Evolutionary conservation across 345 rosid species (phyloP).

Genomic region (Lumnitzera littorea): DNA sequence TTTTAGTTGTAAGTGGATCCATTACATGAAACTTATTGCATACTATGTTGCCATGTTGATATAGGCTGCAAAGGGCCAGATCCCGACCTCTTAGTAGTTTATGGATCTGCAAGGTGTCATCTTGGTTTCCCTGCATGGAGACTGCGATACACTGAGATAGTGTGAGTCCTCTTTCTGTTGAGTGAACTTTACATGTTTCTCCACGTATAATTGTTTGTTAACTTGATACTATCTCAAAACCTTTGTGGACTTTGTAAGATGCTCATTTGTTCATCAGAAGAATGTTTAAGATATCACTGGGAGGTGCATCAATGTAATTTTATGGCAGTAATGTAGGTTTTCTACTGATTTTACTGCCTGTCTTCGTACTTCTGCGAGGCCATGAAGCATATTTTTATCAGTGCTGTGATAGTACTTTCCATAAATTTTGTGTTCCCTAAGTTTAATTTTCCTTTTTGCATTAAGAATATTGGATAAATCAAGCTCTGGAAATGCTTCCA

Average conservation of each 20-base stretch:
- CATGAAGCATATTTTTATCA: no score
- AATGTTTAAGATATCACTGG: no score
- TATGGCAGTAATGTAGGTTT: no score
- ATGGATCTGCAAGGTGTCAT: constrained; percentile 85
- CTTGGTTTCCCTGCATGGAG: constrained; percentile 96
- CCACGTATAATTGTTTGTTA: background rate
- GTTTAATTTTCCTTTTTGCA: no score
- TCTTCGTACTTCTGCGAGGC: no score
- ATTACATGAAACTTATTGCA: background rate
- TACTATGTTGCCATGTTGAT: constrained; percentile 6
- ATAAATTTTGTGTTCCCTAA: no score
- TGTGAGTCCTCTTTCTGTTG: constrained; percentile 34
- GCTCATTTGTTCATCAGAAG: no score
- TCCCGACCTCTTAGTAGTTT: constrained; percentile 76
- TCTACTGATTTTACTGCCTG: no score
- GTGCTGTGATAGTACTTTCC: no score
- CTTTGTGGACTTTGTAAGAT: background rate
- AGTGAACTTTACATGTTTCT: constrained; percentile 1
- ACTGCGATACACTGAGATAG: constrained; percentile 80
- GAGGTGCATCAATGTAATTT: no score
- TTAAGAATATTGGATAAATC: no score
- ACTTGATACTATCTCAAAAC: background rate
- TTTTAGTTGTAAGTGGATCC: background rate
- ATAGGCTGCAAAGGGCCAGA: constrained; percentile 63
- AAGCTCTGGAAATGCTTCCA: no score